Conservation (phyloP, 129 eudicot species). For the Saposhnikovia divaricata region DNA sequence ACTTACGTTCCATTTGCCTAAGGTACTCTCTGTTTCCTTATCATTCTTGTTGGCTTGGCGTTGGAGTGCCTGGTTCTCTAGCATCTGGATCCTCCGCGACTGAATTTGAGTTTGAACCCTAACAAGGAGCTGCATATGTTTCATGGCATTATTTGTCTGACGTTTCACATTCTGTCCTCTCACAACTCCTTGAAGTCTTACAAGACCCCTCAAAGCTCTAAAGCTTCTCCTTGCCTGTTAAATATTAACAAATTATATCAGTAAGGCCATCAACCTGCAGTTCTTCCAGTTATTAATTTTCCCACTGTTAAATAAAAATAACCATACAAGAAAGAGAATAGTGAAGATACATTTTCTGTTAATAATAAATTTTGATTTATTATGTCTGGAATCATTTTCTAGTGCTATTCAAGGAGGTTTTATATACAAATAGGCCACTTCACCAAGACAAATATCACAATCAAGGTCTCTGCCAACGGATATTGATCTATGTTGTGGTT, state of each 20-base stretch:
- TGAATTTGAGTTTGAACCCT: constrained; percentile 95
- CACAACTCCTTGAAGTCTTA: constrained; percentile 86
- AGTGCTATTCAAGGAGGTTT: not conserved
- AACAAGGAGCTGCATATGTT: constrained; percentile 84
- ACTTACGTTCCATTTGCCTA: constrained; percentile 59
- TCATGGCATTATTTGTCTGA: constrained; percentile 88
- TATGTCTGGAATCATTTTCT: not conserved
- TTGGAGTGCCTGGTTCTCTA: constrained; percentile 67
- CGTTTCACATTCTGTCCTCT: constrained; percentile 81
- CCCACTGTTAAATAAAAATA: not conserved
- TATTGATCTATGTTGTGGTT: not conserved
- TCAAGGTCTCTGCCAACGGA: not conserved
- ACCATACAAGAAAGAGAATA: not conserved
- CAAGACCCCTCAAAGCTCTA: constrained; percentile 87
- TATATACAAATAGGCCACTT: not conserved
- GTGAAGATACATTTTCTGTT: not conserved
- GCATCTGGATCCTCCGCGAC: constrained; percentile 77
- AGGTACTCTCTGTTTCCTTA: constrained; percentile 51
- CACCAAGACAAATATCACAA: not conserved
- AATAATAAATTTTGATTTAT: not conserved
- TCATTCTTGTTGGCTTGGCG: constrained; percentile 44
- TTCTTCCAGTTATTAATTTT: not conserved
- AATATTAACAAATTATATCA: constrained; percentile 6
- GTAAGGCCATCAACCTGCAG: not conserved
- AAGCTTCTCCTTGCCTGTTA: constrained; percentile 81